Conservation (phyloP, 352 stramenopile genomes). For the Globisporangium mamillatum region DNA sequence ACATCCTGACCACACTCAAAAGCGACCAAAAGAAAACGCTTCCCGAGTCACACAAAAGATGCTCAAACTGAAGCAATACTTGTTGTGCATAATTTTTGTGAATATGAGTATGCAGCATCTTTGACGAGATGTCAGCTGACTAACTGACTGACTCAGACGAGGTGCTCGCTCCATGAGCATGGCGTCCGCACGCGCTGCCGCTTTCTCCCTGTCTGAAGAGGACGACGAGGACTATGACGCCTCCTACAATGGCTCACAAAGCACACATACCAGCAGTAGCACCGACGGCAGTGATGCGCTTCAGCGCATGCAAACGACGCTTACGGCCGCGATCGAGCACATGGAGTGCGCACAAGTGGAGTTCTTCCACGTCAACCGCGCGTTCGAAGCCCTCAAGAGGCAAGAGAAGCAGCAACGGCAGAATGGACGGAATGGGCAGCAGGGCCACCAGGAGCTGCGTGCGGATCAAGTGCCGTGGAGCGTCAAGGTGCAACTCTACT, state of each 20-base stretch:
- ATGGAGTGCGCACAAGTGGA: conserved; percentile 14
- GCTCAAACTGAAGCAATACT: too few species aligned
- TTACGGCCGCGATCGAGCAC: conserved; percentile 12
- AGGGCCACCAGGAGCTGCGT: too few species aligned
- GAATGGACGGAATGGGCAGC: neutral
- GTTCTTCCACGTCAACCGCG: conserved; percentile 14
- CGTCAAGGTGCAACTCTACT: conserved; percentile 14
- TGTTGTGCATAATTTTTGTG: too few species aligned
- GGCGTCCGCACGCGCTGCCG: too few species aligned
- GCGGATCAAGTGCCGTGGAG: neutral
- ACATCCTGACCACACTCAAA: too few species aligned
- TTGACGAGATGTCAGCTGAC: too few species aligned
- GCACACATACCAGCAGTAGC: neutral
- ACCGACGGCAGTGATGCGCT: neutral
- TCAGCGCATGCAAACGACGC: neutral
- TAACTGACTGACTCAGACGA: too few species aligned
- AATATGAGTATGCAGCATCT: too few species aligned
- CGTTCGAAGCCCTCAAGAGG: neutral
- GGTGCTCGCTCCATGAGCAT: too few species aligned
- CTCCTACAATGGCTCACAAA: neutral
- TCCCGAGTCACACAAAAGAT: too few species aligned
- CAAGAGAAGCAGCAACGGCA: neutral
- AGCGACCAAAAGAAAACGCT: too few species aligned
- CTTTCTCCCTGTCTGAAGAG: too few species aligned
- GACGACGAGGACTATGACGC: neutral